Conservation (phyloP, 139 green algal species). For the Haematococcus lacustris region DNA sequence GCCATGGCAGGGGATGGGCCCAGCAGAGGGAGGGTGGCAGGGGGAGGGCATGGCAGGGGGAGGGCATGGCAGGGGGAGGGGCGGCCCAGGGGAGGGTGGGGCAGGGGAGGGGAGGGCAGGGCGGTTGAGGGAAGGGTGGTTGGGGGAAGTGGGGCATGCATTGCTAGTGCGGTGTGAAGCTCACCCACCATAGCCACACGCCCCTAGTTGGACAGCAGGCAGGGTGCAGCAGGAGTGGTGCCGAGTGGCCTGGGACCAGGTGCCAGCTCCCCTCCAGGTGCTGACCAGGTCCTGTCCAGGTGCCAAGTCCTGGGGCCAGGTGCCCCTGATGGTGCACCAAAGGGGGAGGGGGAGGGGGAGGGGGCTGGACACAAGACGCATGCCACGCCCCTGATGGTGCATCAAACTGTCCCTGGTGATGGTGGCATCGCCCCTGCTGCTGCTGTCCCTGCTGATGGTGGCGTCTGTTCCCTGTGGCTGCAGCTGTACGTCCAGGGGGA, state of each 20-base stretch:
- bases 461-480: neutral
- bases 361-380: neutral
- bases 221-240: too few species aligned
- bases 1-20: neutral
- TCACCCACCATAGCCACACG: too few species aligned
- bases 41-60: neutral
- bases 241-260: too few species aligned
- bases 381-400: too few species aligned
- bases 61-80: neutral
- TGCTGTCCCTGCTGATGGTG: neutral
- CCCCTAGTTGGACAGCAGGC: too few species aligned
- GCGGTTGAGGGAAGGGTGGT: too few species aligned
- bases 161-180: too few species aligned
- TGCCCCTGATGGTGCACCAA: neutral
- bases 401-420: too few species aligned
- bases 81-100: neutral
- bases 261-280: too few species aligned
- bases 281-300: neutral
- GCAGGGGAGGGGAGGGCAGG: neutral
- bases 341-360: neutral
- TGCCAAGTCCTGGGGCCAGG: neutral
- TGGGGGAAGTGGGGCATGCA: too few species aligned
- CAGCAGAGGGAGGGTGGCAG: neutral
- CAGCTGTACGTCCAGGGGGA: constrained; percentile 85
- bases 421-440: neutral